These are phyloP conservation scores for Tricholoma sp. DNA, from an alignment of 768 basidiomycete genomes.

Conservation along the genomic window DNA sequence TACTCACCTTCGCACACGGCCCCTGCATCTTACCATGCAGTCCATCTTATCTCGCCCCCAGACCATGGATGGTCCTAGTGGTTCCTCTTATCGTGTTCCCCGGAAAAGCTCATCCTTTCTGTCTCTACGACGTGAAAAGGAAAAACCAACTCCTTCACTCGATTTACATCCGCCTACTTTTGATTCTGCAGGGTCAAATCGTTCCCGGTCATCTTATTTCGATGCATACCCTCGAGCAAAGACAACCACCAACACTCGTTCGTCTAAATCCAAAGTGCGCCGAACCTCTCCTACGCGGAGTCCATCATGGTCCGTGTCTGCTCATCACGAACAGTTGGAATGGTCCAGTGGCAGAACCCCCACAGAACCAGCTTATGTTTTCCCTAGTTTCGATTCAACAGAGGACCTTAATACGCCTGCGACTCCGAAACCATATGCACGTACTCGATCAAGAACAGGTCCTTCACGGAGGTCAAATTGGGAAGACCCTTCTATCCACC, in stretches of 20 bases:
- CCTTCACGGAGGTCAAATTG: constrained; percentile 46
- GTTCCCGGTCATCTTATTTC: constrained; percentile 34
- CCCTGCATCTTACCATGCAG: constrained; percentile 24
- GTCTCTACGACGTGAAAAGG: constrained; percentile 48
- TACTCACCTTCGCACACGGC: not conserved
- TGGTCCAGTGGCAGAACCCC: not conserved
- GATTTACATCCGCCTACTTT: constrained; percentile 16
- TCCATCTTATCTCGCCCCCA: constrained; percentile 33
- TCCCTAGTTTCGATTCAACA: constrained; percentile 34
- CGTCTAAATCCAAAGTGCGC: constrained; percentile 23
- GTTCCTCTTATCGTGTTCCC: constrained; percentile 35
- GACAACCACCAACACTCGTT: constrained; percentile 28
- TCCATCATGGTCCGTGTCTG: constrained; percentile 4
- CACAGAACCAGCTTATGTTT: constrained; percentile 31
- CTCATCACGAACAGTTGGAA: constrained; percentile 8
- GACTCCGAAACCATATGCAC: constrained; percentile 29
- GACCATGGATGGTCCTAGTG: constrained; percentile 20
- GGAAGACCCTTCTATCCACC: constrained; percentile 40
- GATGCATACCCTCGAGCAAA: constrained; percentile 41
- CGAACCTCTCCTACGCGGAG: constrained; percentile 20
- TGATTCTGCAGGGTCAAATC: constrained; percentile 24
- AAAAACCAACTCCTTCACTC: constrained; percentile 25
- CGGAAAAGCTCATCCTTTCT: constrained; percentile 54
- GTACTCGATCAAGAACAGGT: constrained; percentile 54
- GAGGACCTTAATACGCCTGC: constrained; percentile 23